Evolutionary conservation across 257 asterid species (phyloP), one percentile per base, ranked within the genome.

Genomic region (Oldenlandia corymbosa): DNA sequence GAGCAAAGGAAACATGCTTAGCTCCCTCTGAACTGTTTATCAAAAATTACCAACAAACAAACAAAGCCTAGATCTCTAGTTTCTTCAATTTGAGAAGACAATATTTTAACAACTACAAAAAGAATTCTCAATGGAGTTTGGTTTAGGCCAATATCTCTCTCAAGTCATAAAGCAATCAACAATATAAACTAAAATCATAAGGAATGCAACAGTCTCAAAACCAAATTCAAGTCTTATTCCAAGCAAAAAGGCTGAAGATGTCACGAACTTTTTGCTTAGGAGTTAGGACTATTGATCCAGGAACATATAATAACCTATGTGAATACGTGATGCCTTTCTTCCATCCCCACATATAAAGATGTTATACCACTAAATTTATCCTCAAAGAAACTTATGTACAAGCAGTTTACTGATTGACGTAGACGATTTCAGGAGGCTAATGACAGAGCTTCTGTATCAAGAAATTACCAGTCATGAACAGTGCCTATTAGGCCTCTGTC

Each of bases 401-500:
- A 50, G 59, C 27, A 21, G 37, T n/a, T n/a, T n/a, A n/a, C n/a
- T n/a, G n/a, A n/a, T n/a, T n/a, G n/a, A n/a, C n/a, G n/a, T n/a
- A n/a, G n/a, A n/a, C 30, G 28, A 49, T 11, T 23, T 16, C 37
- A 27, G 31, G 47, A 45, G 17, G 14, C 45, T 20, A 9, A 26
- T 45, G 39, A 7, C 45, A 37, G 43, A 32, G 43, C 37, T 24
- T 17, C 20, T 64, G 14, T 18, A 27, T 31, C 13, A 67, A 23
- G 32, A 39, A 65, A 65, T 4, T 69, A 88, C 97, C 98, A 91
- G 82, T 91, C 94, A 66, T 91, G 97, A 78, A 79, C 87, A 49
- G 95, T 79, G 70, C 98, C 98, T 43, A 91, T 85, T 73, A 91
- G 78, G 79, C 98, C 98, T 59, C 98, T 81, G 69, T 91, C 98